A percentile compares a stretch with the other conserved stretches of the same genome.
Conservation (phyloP, 2,329 filamentous ascomycete genomes). For the Talaromyces funiculosus region DNA sequence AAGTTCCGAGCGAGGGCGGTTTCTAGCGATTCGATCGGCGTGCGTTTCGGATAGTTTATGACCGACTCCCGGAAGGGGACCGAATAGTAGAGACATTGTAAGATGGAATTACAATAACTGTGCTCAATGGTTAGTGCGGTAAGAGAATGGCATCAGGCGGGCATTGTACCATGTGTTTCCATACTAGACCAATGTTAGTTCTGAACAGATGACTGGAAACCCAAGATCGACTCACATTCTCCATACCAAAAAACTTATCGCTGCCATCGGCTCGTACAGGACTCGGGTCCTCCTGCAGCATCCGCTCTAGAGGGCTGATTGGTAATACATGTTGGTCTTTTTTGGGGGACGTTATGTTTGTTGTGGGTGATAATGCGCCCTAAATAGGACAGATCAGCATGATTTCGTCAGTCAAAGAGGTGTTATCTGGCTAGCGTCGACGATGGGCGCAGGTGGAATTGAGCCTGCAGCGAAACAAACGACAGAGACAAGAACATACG, state of each 20-base stretch:
- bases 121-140: background rate
- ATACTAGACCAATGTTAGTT: constrained; percentile 57
- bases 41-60: constrained; percentile 76
- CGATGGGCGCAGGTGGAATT: background rate
- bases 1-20: constrained; percentile 41
- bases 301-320: constrained; percentile 61
- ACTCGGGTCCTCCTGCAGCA: constrained; percentile 75
- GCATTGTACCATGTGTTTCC: constrained; percentile 86
- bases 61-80: constrained; percentile 90
- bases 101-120: constrained; percentile 97
- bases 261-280: constrained; percentile 80
- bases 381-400: constrained; percentile 20
- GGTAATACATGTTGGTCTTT: constrained; percentile 55
- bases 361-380: constrained; percentile 44
- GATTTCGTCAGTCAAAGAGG: background rate
- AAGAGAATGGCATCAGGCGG: background rate
- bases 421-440: background rate
- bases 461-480: background rate
- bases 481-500: constrained; percentile 22
- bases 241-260: constrained; percentile 96
- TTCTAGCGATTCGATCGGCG: constrained; percentile 64
- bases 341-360: constrained; percentile 47
- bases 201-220: background rate
- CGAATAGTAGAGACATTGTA: constrained; percentile 95
- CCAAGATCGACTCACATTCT: constrained; percentile 67